These are phyloP conservation scores for Anaeromyces robustus DNA, from an alignment of 192 early-diverging fungal genomes.

Conservation along the genomic window DNA sequence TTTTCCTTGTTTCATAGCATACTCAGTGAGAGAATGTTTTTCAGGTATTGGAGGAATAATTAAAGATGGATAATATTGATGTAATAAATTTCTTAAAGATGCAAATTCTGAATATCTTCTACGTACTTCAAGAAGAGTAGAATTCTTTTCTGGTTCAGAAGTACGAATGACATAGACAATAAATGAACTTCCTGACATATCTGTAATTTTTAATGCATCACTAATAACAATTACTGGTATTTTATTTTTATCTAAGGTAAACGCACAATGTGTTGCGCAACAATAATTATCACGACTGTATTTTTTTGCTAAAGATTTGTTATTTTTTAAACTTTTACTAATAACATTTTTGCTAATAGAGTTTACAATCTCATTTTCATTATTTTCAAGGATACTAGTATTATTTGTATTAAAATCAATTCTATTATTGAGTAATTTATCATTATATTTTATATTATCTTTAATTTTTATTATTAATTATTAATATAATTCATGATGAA, in stretches of 20 bases:
- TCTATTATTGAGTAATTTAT: background rate
- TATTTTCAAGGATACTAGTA: background rate
- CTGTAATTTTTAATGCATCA: background rate
- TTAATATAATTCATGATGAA: too few relatives aligned
- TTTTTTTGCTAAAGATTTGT: background rate
- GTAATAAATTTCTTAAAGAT: conserved; percentile 62
- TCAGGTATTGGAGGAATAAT: conserved; percentile 94
- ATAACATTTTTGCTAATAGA: background rate
- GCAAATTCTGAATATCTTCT: conserved; percentile 96
- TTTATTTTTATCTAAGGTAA: background rate
- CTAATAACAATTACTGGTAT: background rate
- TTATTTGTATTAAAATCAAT: background rate
- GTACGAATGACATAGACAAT: conserved; percentile 38
- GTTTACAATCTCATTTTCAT: background rate
- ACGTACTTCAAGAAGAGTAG: conserved; percentile 36
- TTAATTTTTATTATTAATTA: background rate
- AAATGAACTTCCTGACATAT: conserved; percentile 14
- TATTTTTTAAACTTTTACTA: background rate
- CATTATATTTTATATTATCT: background rate
- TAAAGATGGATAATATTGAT: conserved; percentile 64
- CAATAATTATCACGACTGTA: background rate
- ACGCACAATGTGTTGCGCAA: background rate
- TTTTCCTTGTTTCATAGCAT: conserved; percentile 52
- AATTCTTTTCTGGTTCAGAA: conserved; percentile 5
- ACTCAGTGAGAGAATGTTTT: conserved; percentile 77